Base-by-base conservation (phyloP, 2,329 filamentous ascomycete species). In the Xylaria sp. region DNA sequence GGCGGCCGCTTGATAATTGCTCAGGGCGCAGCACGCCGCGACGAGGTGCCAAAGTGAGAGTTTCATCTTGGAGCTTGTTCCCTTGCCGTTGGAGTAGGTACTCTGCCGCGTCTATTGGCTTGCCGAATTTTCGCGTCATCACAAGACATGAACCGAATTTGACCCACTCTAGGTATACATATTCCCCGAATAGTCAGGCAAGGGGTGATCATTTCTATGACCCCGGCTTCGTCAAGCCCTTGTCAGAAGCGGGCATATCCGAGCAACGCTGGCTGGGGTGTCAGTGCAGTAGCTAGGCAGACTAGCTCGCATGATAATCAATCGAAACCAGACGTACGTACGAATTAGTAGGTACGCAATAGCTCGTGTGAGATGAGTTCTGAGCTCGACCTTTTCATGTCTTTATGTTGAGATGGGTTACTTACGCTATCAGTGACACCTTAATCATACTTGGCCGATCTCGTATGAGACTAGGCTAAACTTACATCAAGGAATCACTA, bases 21-120 rank as follows among this genome's bases (percentile, higher is more conserved):
- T 26, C 10, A 70, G 13, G 38, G 67, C 64, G 33, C 58, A 67
- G 36, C 11, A 63, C 26, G 67, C 67, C 10, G 40, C 67, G 33
- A 71, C 17, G 49, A 69, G 66, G 11, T 17, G n/a, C 9, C 56
- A 53, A 11, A 44, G 7, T 48, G 62, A 48, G 49, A 23, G 17
- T 42, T 11, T 63, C 68, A 67, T 69, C 46, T 26, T 68, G 40
- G 28, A 48, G 33, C 31, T 7, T 6, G 13, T 61, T 49, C 36
- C 36, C 57, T 13, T 60, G n/a, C 36, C 10, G 38, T 36, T 17
- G 42, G 57, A 36, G 31, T 48, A 38, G 26, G 23, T 31, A 13
- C 31, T 44, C 31, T 17, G 15, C 33, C n/a, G 44, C 28, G 42
- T 54, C 38, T 9, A n/a, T 36, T 53, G n/a, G 38, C 23, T 53